These are phyloP conservation scores for Prunus mira DNA, from an alignment of 306 rosid genomes.

Conservation along the genomic window DNA sequence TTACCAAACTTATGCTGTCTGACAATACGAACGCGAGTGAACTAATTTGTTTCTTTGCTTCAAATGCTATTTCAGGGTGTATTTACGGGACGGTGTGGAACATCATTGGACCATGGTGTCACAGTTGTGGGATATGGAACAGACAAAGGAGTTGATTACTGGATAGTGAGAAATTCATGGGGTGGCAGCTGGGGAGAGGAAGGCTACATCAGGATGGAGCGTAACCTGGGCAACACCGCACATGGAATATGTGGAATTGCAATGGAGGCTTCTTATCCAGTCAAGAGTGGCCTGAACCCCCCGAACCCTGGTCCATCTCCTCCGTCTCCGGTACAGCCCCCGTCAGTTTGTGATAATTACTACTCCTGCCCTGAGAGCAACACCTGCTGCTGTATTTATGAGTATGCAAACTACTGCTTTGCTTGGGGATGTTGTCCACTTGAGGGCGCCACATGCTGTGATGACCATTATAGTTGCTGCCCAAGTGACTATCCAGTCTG, in stretches of 20 bases:
- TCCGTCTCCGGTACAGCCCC: constrained; percentile 81
- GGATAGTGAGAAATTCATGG: constrained; percentile 89
- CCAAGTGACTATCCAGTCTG: constrained; percentile 80
- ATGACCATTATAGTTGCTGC: constrained; percentile 87
- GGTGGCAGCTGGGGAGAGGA: constrained; percentile 76
- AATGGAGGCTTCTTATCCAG: constrained; percentile 67
- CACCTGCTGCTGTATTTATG: constrained; percentile 84
- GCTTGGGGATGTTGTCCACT: constrained; percentile 97
- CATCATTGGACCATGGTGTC: constrained; percentile 76
- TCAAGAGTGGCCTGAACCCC: constrained; percentile 64
- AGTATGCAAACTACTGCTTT: constrained; percentile 48
- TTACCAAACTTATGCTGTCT: neutral
- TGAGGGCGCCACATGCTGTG: constrained; percentile 90
- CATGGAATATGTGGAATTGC: constrained; percentile 79
- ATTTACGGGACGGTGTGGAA: constrained; percentile 73
- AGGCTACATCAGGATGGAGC: constrained; percentile 78
- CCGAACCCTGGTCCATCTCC: constrained; percentile 95
- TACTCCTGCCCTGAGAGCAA: constrained; percentile 47
- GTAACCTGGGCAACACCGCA: constrained; percentile 34
- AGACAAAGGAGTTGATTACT: constrained; percentile 64
- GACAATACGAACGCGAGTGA: neutral
- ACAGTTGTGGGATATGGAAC: constrained; percentile 78
- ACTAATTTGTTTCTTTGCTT: neutral
- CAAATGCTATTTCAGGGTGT: constrained; percentile 49
- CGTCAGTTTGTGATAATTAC: constrained; percentile 68